Evolutionary conservation across 345 rosid species (phyloP), one percentile per base, ranked within the genome.

Genomic region (Camelina neglecta): DNA sequence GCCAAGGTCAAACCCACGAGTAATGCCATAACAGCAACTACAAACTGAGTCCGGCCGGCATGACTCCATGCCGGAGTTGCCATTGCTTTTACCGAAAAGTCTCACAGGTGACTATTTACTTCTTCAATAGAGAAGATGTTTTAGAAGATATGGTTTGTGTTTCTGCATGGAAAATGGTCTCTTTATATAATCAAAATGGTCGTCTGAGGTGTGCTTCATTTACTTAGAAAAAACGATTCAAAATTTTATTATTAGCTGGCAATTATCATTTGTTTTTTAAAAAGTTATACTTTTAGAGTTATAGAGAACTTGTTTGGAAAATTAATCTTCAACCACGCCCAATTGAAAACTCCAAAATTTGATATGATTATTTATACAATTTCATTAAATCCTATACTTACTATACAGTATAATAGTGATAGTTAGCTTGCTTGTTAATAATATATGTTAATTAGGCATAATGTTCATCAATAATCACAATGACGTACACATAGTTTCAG

Each of bases 21-120:
- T 56, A 74, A 48, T 42, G 78, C 65, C 42, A 72, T 26, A 55
- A 74, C 72, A 16, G 39, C 72, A 64, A 33, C 72, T 65, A 74
- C 65, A 11, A 63, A 36, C 24, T 64, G 71, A 39, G 57, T 65
- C 71, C 24, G 47, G 31, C 74, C 74, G 67, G 61, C 77, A 63
- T 42, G 23, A 73, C 71, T 53, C 71, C 77, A 53, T 63, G 63
- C 47, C 61, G 71, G 77, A 73, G 77, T 41, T 65, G 57, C 61
- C 77, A 73, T 73, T 64, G 16, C 55, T n/a, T 64, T 50, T 26
- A 50, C 75, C 49, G 67, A 9, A 49, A 60, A 13, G 39, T 21
- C 60, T 72, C 61, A 51, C 51, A 18, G 60, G 26, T 23, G 67
- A 47, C 60, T 23, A 71, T 7, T 42, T 20, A 49, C 50, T 5